These are phyloP conservation scores for Leucosporidium scottii DNA, from an alignment of 768 basidiomycete species.

Conservation along the genomic window DNA sequence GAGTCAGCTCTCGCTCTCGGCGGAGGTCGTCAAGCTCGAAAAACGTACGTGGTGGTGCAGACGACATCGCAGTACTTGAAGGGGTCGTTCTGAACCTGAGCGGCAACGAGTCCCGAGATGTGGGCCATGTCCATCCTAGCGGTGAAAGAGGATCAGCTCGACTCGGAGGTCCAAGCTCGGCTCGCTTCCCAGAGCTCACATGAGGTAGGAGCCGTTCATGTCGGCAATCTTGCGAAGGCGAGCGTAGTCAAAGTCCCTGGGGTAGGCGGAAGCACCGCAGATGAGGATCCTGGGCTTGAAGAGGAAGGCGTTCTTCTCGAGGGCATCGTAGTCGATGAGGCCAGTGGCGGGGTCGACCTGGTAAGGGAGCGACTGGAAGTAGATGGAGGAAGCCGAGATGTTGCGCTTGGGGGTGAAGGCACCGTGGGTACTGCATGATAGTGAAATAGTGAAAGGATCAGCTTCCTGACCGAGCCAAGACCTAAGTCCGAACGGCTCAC, in stretches of 20 bases:
- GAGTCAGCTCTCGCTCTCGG: background rate
- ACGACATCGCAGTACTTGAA: constrained; percentile 97
- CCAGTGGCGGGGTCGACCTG: constrained; percentile 72
- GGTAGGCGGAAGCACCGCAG: constrained; percentile 97
- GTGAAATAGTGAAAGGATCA: background rate
- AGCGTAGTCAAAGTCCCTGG: constrained; percentile 94
- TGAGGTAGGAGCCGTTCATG: constrained; percentile 81
- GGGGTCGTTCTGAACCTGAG: constrained; percentile 78
- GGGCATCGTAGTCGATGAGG: constrained; percentile 75
- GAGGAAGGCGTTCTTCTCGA: constrained; percentile 78
- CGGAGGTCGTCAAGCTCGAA: background rate
- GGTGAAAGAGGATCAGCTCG: constrained; percentile 13
- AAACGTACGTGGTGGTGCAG: constrained; percentile 82
- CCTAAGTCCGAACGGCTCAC: background rate
- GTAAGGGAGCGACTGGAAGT: constrained; percentile 98
- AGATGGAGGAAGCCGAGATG: constrained; percentile 99
- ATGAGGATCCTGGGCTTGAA: constrained; percentile 94
- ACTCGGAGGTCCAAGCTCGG: background rate
- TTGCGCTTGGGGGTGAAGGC: constrained; percentile 90
- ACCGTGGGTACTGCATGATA: constrained; percentile 65
- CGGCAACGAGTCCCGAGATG: constrained; percentile 89
- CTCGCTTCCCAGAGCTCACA: constrained; percentile 43
- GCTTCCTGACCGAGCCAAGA: background rate
- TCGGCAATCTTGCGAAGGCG: constrained; percentile 71
- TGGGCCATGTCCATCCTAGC: constrained; percentile 81